A percentile compares a stretch with the other conserved stretches of the same genome.
phyloP scores from a whole-genome alignment of 1,284 basidiomycete species.

The Puccinia hordei region DNA sequence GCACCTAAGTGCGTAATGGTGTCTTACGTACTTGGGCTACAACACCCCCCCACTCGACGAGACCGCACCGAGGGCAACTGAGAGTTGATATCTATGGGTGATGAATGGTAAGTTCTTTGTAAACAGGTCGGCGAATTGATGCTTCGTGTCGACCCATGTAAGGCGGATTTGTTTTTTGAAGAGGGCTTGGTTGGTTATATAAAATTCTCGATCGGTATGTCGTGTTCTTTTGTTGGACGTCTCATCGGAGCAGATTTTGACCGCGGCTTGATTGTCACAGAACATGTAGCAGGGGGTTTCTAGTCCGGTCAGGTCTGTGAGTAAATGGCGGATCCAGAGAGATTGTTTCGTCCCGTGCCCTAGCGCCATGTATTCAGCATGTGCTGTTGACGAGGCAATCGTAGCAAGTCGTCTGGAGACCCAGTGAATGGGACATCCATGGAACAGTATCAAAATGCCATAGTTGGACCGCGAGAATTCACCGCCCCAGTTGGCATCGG shows the following conservation, averaged over 20 bases:
- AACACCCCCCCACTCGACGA: too few species aligned
- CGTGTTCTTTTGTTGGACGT: not conserved
- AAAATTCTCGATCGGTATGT: conserved; percentile 27
- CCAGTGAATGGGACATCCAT: too few species aligned
- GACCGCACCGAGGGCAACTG: too few species aligned
- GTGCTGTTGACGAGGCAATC: not conserved
- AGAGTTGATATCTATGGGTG: not conserved
- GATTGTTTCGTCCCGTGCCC: not conserved
- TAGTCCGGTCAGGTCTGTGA: not conserved
- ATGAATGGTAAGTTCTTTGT: not conserved
- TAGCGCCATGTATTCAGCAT: conserved; percentile 29
- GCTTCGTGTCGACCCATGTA: not conserved
- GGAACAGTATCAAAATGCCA: too few species aligned
- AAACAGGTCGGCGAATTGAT: not conserved
- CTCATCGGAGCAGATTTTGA: not conserved
- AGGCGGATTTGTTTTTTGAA: not conserved
- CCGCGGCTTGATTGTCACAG: conserved; percentile 3
- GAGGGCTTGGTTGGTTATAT: not conserved
- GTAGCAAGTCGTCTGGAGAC: not conserved
- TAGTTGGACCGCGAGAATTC: too few species aligned
- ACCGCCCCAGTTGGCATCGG: conserved; percentile 19
- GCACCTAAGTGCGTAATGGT: too few species aligned
- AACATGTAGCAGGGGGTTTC: not conserved
- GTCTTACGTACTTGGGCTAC: too few species aligned
- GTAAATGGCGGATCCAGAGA: not conserved